A percentile compares a stretch with the other conserved stretches of the same genome.
phyloP scores from a whole-genome alignment of 371 early-diverging fungal species.

The Mucor racemosus region DNA sequence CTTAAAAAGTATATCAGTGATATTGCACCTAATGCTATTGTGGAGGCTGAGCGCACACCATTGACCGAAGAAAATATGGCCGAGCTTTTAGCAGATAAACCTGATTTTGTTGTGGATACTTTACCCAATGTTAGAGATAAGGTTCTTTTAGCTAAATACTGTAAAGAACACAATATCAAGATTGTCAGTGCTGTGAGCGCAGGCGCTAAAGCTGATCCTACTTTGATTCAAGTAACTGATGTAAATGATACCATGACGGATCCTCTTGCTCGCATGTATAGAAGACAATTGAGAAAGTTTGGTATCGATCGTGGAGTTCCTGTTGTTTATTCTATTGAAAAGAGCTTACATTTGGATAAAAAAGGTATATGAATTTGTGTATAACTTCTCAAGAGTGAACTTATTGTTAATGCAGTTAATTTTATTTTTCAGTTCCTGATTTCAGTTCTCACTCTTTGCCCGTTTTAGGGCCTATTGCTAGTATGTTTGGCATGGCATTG shows the following conservation, averaged over 20 bases:
- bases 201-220: constrained; percentile 93
- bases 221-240: constrained; percentile 91
- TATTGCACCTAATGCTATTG: constrained; percentile 76
- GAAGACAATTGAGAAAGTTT: constrained; percentile 70
- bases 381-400: too few species aligned
- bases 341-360: constrained; percentile 50
- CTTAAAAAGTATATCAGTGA: constrained; percentile 69
- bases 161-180: constrained; percentile 68
- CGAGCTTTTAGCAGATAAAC: constrained; percentile 65
- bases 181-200: constrained; percentile 92
- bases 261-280: constrained; percentile 86
- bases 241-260: constrained; percentile 89
- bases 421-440: constrained; percentile 62
- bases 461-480: constrained; percentile 86
- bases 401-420: not conserved
- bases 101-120: constrained; percentile 83
- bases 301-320: constrained; percentile 79
- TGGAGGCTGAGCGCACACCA: constrained; percentile 76
- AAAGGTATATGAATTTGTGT: not conserved
- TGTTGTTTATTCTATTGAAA: constrained; percentile 92
- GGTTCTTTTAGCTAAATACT: constrained; percentile 82
- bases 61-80: constrained; percentile 68
- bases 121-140: constrained; percentile 93
- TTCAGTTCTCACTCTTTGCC: constrained; percentile 83
- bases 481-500: constrained; percentile 91